phyloP scores from a whole-genome alignment of 306 rosid genomes.

The Cicer yamashitae region DNA sequence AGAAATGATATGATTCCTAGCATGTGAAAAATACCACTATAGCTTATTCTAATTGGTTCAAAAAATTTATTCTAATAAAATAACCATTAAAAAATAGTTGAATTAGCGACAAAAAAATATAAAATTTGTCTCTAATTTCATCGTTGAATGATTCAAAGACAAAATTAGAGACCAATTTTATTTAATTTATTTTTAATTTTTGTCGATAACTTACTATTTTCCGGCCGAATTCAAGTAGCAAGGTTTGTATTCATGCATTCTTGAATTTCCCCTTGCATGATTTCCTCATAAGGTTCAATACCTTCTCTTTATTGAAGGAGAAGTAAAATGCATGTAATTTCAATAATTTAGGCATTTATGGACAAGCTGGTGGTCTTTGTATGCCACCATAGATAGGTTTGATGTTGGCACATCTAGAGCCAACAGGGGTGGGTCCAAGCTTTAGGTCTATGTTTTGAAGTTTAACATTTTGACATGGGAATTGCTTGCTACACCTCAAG shows the following conservation, averaged over 20 bases:
- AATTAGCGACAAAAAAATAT: neutral
- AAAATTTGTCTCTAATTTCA: neutral
- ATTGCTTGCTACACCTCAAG: conserved; percentile 61
- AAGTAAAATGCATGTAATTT: no score
- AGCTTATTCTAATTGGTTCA: conserved; percentile 26
- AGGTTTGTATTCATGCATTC: no score
- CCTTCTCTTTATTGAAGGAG: neutral
- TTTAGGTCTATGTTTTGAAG: conserved; percentile 55
- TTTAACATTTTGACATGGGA: conserved; percentile 59
- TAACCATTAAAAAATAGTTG: neutral
- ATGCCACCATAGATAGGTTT: conserved; percentile 51
- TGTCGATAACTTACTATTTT: no score
- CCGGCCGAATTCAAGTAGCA: no score
- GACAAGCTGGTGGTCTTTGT: conserved; percentile 52
- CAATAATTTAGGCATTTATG: neutral
- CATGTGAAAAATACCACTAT: conserved; percentile 6
- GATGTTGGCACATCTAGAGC: conserved; percentile 52
- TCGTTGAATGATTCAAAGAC: neutral
- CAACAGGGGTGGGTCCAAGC: conserved; percentile 26
- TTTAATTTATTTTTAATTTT: no score
- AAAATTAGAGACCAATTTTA: neutral
- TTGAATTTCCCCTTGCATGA: no score
- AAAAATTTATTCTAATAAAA: neutral
- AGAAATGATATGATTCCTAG: neutral
- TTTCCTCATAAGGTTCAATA: neutral